Base-by-base conservation (phyloP, 2,329 filamentous ascomycete genomes). In the Rutstroemia sp. region DNA sequence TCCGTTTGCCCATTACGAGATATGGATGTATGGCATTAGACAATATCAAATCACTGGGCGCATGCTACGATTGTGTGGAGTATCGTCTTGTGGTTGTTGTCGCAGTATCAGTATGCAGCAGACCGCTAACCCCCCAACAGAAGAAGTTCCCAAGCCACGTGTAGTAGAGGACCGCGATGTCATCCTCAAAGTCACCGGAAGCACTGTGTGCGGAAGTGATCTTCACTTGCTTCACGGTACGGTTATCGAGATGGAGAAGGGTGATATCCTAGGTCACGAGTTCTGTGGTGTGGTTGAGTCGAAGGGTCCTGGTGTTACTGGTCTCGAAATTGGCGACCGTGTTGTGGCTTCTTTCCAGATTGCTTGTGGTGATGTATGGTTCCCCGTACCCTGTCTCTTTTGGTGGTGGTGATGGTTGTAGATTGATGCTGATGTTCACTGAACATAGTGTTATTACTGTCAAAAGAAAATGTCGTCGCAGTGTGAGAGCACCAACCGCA, bases 261-360 rank as follows among this genome's bases (percentile, higher is more conserved):
- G 77, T 1, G 77, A 80, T 66, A 78, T 80, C 25, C 70, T 80
- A 0, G 78, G 78, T 34, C 77, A 80, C 60, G 78, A 80, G 60
- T 80, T 77, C 64, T 78, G 76, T 61, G 78, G 78, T 19, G 64
- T 76, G 2, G 73, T 80, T 3, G 76, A 79, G 4, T 51, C 38
- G 38, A 58, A 67, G 49, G 86, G 86, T 0, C 69, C 79, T 0
- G 75, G 60, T 0, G 76, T 83, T 3, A 79, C 71, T 50, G 78
- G 77, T 3, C 69, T 85, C 48, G 71, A 82, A 58, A 70, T 75
- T 7, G 86, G 85, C 14, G 79, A 83, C 62, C 76, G 90, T 30
- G 91, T 94, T 19, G 90, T 95, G 1, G 89, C 87, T 0, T 88
- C 84, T 9, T 95, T 95, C 75, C 89, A 94, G 70, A 94, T 95